Conservation (phyloP, 352 stramenopile genomes). For the Globisporangium irregulare region DNA sequence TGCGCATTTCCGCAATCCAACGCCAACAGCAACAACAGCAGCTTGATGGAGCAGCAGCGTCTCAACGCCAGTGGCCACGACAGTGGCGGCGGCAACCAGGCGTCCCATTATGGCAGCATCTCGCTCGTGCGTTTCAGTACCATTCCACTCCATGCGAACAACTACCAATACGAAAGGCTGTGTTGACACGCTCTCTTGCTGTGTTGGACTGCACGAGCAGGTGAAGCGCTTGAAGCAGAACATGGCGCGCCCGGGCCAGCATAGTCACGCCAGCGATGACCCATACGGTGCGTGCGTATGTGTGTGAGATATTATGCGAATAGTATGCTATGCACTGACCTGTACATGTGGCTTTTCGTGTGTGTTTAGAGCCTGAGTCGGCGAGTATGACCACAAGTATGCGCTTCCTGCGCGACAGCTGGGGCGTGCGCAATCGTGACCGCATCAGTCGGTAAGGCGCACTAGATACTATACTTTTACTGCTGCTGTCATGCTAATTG, state of each 20-base stretch:
- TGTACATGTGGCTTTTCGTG: neutral
- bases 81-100: neutral
- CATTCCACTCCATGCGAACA: neutral
- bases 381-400: slow-evolving; percentile 29
- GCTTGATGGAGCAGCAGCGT: slow-evolving; percentile 20
- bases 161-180: too few species aligned
- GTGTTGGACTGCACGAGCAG: neutral
- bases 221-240: slow-evolving; percentile 26
- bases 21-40: too few species aligned
- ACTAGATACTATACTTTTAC: neutral
- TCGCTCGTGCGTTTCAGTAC: slow-evolving; percentile 24
- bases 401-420: slow-evolving; percentile 26
- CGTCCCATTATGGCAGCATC: slow-evolving; percentile 33
- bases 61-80: neutral
- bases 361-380: slow-evolving; percentile 25
- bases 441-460: slow-evolving; percentile 40
- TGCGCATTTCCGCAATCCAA: neutral
- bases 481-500: neutral
- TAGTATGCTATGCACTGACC: neutral
- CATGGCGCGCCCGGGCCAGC: slow-evolving; percentile 3
- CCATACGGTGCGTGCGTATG: slow-evolving; percentile 1
- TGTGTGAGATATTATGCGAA: neutral
- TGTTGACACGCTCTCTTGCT: neutral
- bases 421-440: slow-evolving; percentile 29
- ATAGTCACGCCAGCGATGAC: slow-evolving; percentile 2